Conservation (phyloP, 2,329 filamentous ascomycete genomes). For the Fusarium concolor region DNA sequence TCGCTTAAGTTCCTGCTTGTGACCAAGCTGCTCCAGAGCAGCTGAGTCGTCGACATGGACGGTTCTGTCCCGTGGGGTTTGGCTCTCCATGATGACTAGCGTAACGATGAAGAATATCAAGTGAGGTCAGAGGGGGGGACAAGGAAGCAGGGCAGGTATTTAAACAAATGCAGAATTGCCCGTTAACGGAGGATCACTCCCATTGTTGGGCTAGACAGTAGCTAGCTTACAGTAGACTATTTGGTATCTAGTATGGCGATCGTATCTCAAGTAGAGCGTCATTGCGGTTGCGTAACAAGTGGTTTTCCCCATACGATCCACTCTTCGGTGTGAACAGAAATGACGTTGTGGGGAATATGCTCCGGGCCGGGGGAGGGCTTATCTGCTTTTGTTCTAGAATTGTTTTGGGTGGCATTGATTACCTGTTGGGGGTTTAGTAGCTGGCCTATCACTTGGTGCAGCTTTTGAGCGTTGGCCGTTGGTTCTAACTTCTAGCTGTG, state of each 20-base stretch:
- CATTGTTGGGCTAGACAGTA: constrained; percentile 28
- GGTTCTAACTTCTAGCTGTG: neutral
- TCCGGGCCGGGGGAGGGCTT: constrained; percentile 34
- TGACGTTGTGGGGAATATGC: constrained; percentile 39
- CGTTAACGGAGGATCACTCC: constrained; percentile 30
- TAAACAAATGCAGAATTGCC: too few species aligned
- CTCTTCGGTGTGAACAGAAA: constrained; percentile 13
- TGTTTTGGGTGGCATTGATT: constrained; percentile 2
- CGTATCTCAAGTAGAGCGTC: constrained; percentile 10
- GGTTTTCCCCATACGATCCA: constrained; percentile 28
- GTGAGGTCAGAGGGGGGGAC: neutral
- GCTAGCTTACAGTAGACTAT: constrained; percentile 8
- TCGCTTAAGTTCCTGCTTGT: constrained; percentile 62
- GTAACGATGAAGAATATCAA: neutral
- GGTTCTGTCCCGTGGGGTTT: constrained; percentile 32
- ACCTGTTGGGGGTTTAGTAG: neutral
- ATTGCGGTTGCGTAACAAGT: constrained; percentile 40
- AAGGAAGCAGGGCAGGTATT: constrained; percentile 8
- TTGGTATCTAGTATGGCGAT: constrained; percentile 13
- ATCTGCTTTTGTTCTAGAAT: constrained; percentile 35
- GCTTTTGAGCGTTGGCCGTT: neutral
- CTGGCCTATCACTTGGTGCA: neutral
- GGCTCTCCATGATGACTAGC: constrained; percentile 33
- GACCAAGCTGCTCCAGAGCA: constrained; percentile 58
- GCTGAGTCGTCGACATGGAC: constrained; percentile 50